phyloP scores from a whole-genome alignment of 2,329 filamentous ascomycete genomes.

The Pyrenochaeta sp. region DNA sequence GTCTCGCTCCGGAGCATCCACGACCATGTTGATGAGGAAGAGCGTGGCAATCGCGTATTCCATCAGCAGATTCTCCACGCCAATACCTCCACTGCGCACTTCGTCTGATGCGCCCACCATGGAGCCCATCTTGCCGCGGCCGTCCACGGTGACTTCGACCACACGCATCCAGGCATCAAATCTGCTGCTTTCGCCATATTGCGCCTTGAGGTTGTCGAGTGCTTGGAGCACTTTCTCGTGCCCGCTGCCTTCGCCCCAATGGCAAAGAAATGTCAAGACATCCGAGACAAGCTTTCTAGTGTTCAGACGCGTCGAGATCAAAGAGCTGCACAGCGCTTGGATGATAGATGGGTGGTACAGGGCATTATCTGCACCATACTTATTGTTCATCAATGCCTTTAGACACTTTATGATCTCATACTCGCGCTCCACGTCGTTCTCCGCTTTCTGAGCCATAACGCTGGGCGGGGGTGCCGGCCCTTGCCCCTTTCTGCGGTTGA shows the following conservation, averaged over 20 bases:
- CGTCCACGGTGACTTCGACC: constrained; percentile 95
- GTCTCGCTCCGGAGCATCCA: constrained; percentile 89
- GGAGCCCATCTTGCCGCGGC: constrained; percentile 98
- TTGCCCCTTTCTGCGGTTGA: constrained; percentile 84
- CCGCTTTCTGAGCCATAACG: constrained; percentile 61
- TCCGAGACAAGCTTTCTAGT: constrained; percentile 96
- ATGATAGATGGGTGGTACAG: constrained; percentile 89
- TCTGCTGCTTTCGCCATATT: constrained; percentile 89
- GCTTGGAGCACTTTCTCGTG: constrained; percentile 94
- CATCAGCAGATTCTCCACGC: constrained; percentile 99
- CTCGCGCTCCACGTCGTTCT: constrained; percentile 87
- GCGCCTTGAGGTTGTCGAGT: constrained; percentile 87
- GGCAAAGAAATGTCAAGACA: constrained; percentile 93
- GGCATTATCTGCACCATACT: constrained; percentile 96
- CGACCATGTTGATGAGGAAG: constrained; percentile 94
- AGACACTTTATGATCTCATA: constrained; percentile 98
- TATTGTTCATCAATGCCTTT: constrained; percentile 99
- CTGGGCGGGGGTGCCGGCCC: constrained; percentile 71
- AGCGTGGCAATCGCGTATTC: constrained; percentile 96
- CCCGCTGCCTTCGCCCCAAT: constrained; percentile 88
- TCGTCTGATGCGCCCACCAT: constrained; percentile 96
- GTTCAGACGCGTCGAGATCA: constrained; percentile 87
- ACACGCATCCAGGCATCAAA: constrained; percentile 99
- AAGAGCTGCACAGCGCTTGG: constrained; percentile 82
- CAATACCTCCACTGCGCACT: constrained; percentile 92